Base-by-base conservation (phyloP, 23 red algal species). In the Cyanidioschyzon merolae region DNA sequence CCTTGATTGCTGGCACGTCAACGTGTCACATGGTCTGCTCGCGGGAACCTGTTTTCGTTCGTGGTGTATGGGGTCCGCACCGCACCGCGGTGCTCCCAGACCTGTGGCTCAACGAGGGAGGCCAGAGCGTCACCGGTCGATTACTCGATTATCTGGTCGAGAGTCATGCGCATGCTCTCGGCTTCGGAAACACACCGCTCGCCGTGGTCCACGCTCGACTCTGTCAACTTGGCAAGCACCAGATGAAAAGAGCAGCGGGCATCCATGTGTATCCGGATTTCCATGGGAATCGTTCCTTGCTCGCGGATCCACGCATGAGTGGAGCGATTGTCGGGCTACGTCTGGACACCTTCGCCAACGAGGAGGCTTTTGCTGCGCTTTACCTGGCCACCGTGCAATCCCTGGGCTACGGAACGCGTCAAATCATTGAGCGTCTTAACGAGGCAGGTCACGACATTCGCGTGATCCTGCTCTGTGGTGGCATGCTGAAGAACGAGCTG, bases 121-220 rank as follows among this genome's bases (percentile, higher is more conserved):
- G 89, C 54, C 84, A 92, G 36, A 88, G 84, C 38, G 89, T 84
- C n/a, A 92, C 89, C 24, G 89, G 89, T n/a, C 80, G 82, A 34
- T 50, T 92, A 3, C 29, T 92, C 1, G 79, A 92, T 30, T 50
- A 41, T n/a, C 40, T 81, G 15, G 38, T 81, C 3, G 63, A 71
- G 63, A 35, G n/a, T 7, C 29, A 89, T 58, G 74, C 75, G 34
- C 29, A 77, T 17, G 59, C 67, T n/a, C 63, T 75, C 7, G 32
- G 32, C 30, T 27, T 71, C 7, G 63, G n/a, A 7, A 7, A 71
- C 29, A 7, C 30, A 71, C 32, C 16, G 12, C 12, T 32, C 32
- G 63, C 21, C 63, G 63, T 27, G 16, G 7, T 71, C 7, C 63
- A 71, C 30, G n/a, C 7, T 7, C 63, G 63, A 7, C 37, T 89